phyloP scores from a whole-genome alignment of 345 rosid species.

The Citrus unshiu region DNA sequence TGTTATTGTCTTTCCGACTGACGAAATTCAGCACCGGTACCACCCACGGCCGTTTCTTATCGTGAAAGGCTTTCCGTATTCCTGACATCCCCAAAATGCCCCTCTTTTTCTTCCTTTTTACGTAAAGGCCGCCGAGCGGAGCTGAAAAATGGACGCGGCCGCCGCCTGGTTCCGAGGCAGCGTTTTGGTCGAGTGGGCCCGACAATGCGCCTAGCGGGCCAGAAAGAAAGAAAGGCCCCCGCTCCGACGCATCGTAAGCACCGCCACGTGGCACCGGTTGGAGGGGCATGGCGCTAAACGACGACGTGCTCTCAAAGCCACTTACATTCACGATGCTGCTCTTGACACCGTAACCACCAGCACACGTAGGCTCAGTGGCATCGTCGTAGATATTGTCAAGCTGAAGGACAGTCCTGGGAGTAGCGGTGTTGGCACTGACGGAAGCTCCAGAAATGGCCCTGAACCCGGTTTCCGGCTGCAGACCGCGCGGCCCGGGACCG shows the following conservation, averaged over 20 bases:
- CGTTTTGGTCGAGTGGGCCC: slow-evolving; percentile 69
- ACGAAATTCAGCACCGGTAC: slow-evolving; percentile 89
- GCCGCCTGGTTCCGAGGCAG: slow-evolving; percentile 34
- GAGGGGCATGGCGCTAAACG: slow-evolving; percentile 74
- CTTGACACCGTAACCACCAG: slow-evolving; percentile 45
- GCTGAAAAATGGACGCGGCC: slow-evolving; percentile 78
- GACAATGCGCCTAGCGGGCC: slow-evolving; percentile 85
- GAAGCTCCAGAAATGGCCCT: slow-evolving; percentile 92
- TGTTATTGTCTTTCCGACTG: slow-evolving; percentile 47
- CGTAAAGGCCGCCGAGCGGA: slow-evolving; percentile 69
- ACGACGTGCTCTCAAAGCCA: slow-evolving; percentile 91
- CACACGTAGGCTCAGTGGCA: slow-evolving; percentile 54
- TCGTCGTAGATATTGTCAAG: slow-evolving; percentile 73
- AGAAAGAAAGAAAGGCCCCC: slow-evolving; percentile 72
- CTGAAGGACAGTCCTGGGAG: slow-evolving; percentile 81
- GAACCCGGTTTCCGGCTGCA: slow-evolving; percentile 55
- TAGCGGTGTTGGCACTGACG: slow-evolving; percentile 74
- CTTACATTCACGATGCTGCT: slow-evolving; percentile 53
- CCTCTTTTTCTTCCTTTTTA: slow-evolving; percentile 58
- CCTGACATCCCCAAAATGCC: slow-evolving; percentile 57
- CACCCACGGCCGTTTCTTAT: slow-evolving; percentile 91
- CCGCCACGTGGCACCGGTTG: slow-evolving; percentile 81
- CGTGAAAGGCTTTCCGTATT: slow-evolving; percentile 54
- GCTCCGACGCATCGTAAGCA: slow-evolving; percentile 32
- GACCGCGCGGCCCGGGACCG: slow-evolving; percentile 32